Evolutionary conservation across 2,329 filamentous ascomycete species (phyloP), one percentile per base, ranked within the genome.

Genomic region (Fusarium multiceps): DNA sequence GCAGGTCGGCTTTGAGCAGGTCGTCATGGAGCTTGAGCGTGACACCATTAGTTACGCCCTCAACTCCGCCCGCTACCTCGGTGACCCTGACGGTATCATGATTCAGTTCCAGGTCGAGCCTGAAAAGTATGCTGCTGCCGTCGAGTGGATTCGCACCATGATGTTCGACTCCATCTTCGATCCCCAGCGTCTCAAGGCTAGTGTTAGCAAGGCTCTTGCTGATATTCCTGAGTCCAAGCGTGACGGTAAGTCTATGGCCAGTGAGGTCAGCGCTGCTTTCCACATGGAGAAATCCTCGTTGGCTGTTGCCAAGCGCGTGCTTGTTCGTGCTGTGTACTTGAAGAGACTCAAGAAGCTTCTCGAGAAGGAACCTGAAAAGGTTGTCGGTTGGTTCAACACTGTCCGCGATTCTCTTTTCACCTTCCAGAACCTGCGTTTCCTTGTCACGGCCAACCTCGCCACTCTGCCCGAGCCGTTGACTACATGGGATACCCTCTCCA

Each of bases 151-250:
- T 14, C 90, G 90, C 21, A 92, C 92, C 14, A 87, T 98, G 80
- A 91, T 97, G 79, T 97, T 95, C 78, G 90, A 97, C 77, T 92
- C 93, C 41, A 85, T 98, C 54, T 97, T 98, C 75, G 95, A 98
- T 74, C 86, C 90, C 5, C 82, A 83, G 50, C 84, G 89, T 25
- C 82, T 91, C 53, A 87, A 86, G 71, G 88, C 92, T 68, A 83
- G 85, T 23, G 82, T 97, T 18, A 90, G 90, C 61, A 97, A 97
- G 79, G 89, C 97, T 47, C 85, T 98, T 20, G 94, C 94, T 4
- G 95, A 98, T 74, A 91, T 99, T 20, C 96, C 96, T 1, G 94
- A 98, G 76, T 86, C 90, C 55, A 99, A 98, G 84, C 92, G 96
- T 43, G 93, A 92, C 73, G 96, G 96, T 2, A 88, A 90, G 59